Evolutionary conservation across 1,139 yeast genomes (phyloP).

Genomic region (Yamadazyma membranifaciens): DNA sequence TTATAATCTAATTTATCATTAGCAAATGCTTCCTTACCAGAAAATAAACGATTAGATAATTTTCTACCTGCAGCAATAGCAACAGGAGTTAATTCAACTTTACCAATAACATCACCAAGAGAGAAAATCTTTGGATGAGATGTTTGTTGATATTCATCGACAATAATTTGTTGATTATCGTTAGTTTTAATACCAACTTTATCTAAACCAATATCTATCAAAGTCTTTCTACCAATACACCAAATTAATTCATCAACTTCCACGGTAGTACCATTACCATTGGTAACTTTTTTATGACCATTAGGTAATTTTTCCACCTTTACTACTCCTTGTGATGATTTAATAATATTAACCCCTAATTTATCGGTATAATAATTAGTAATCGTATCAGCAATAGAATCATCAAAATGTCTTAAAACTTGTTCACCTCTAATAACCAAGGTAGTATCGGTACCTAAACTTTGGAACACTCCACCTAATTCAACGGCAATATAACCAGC

Average conservation of each 20-base stretch:
- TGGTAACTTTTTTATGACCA: slow-evolving; percentile 62
- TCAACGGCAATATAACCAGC: slow-evolving; percentile 98
- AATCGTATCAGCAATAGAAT: slow-evolving; percentile 71
- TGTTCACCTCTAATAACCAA: slow-evolving; percentile 88
- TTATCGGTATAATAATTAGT: slow-evolving; percentile 76
- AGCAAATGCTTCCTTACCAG: slow-evolving; percentile 68
- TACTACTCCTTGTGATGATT: slow-evolving; percentile 54
- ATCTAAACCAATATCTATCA: slow-evolving; percentile 72
- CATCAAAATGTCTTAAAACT: slow-evolving; percentile 85
- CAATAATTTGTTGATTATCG: slow-evolving; percentile 58
- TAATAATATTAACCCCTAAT: slow-evolving; percentile 76
- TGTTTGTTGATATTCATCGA: slow-evolving; percentile 87
- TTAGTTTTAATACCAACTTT: slow-evolving; percentile 68
- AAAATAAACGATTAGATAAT: slow-evolving; percentile 82
- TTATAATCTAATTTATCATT: slow-evolving; percentile 74
- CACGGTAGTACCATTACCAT: slow-evolving; percentile 52
- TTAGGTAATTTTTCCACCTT: slow-evolving; percentile 58
- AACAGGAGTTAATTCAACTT: slow-evolving; percentile 92
- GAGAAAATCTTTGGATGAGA: slow-evolving; percentile 71
- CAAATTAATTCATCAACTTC: slow-evolving; percentile 83
- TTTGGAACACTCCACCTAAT: slow-evolving; percentile 89
- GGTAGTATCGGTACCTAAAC: slow-evolving; percentile 85
- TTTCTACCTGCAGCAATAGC: slow-evolving; percentile 98
- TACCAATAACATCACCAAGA: slow-evolving; percentile 91
- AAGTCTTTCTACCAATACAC: slow-evolving; percentile 90